A percentile compares a stretch with the other conserved stretches of the same genome.
Evolutionary conservation across 495 filamentous ascomycete species (phyloP).

Genomic region (Aspergillus ellipticus): DNA sequence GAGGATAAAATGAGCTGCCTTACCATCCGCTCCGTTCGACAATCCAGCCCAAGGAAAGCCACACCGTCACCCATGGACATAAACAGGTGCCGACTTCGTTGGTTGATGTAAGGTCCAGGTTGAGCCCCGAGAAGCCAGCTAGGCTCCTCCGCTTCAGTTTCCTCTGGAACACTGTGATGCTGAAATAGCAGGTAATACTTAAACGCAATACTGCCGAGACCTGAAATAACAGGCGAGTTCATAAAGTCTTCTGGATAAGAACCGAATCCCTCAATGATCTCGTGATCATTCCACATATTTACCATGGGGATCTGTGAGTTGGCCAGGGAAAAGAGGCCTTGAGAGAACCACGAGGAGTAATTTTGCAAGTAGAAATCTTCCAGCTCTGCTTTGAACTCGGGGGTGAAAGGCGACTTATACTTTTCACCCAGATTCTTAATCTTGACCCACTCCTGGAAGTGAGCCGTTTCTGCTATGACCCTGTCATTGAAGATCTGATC

Average conservation of each 20-base stretch:
- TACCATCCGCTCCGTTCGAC: constrained; percentile 81
- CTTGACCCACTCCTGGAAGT: constrained; percentile 78
- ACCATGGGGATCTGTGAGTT: constrained; percentile 96
- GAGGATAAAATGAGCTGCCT: constrained; percentile 12
- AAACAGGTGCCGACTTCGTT: constrained; percentile 81
- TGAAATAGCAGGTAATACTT: constrained; percentile 99
- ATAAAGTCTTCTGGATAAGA: constrained; percentile 92
- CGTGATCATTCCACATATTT: constrained; percentile 97
- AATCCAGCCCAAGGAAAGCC: constrained; percentile 83
- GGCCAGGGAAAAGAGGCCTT: constrained; percentile 88
- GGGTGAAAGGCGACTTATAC: constrained; percentile 65
- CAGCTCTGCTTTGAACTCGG: constrained; percentile 77
- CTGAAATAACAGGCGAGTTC: constrained; percentile 83
- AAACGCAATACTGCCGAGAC: constrained; percentile 85
- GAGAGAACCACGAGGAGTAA: constrained; percentile 90
- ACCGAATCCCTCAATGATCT: constrained; percentile 95
- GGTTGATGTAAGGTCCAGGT: constrained; percentile 86
- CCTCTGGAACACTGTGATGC: constrained; percentile 80
- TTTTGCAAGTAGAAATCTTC: constrained; percentile 82
- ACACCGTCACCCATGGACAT: constrained; percentile 75
- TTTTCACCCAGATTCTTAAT: constrained; percentile 79
- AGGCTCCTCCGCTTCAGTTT: constrained; percentile 77
- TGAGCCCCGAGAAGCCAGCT: constrained; percentile 81
- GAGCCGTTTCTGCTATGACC: constrained; percentile 64
- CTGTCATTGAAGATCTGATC: constrained; percentile 96